A percentile compares a stretch with the other conserved stretches of the same genome.
phyloP scores from a whole-genome alignment of 164 flowering plant species.

The Hamamelis virginiana region DNA sequence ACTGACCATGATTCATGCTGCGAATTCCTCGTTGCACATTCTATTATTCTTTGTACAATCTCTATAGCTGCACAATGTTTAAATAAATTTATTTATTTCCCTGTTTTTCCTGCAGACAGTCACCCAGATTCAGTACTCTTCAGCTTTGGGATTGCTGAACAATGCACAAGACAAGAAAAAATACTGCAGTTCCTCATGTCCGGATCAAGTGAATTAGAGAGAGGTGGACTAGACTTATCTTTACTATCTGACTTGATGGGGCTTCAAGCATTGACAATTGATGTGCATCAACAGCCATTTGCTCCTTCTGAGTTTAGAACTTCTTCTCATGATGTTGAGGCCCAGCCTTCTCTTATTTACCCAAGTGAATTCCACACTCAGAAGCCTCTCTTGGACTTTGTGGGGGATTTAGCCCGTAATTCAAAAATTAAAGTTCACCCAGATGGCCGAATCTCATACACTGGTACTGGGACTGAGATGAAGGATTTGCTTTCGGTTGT shows the following conservation, averaged over 20 bases:
- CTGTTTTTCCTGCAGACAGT: conserved; percentile 36
- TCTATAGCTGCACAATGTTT: neutral
- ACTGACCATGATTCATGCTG: neutral
- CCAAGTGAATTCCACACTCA: conserved; percentile 32
- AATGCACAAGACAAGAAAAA: conserved; percentile 48
- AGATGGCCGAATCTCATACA: conserved; percentile 43
- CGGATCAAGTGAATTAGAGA: conserved; percentile 38
- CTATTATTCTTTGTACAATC: neutral
- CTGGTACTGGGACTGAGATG: conserved; percentile 46
- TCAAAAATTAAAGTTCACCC: conserved; percentile 39
- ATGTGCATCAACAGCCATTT: conserved; percentile 22
- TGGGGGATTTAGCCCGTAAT: conserved; percentile 38
- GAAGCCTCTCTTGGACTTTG: conserved; percentile 42
- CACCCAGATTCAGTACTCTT: conserved; percentile 35
- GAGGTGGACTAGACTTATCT: conserved; percentile 36
- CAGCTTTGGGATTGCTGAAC: conserved; percentile 56
- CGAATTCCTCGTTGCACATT: neutral
- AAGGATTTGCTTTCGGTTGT: conserved; percentile 57
- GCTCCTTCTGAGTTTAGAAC: conserved; percentile 19
- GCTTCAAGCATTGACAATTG: conserved; percentile 25
- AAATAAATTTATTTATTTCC: neutral
- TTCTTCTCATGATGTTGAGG: conserved; percentile 14
- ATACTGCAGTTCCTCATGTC: conserved; percentile 51
- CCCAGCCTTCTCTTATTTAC: conserved; percentile 36
- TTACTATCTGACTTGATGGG: conserved; percentile 48